phyloP scores from a whole-genome alignment of 2,329 filamentous ascomycete genomes.

The Phaeomoniella chlamydospora region DNA sequence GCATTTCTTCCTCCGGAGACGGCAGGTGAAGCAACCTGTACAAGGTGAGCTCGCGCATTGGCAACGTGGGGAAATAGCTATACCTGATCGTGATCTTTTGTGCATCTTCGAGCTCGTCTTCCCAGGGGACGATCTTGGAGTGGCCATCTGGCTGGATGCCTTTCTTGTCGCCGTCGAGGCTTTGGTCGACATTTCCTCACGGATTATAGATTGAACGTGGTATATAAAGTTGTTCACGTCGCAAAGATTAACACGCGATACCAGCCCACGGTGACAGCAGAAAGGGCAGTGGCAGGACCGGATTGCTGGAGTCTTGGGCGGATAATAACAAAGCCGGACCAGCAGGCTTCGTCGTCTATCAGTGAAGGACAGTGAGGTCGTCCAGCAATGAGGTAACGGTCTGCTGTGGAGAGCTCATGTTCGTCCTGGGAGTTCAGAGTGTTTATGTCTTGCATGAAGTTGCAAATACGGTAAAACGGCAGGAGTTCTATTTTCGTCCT shows the following conservation, averaged over 20 bases:
- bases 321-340: constrained; percentile 23
- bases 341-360: constrained; percentile 24
- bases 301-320: constrained; percentile 9
- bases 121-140: constrained; percentile 18
- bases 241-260: background rate
- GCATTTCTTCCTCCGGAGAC: constrained; percentile 55
- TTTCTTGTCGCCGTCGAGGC: background rate
- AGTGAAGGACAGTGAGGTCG: constrained; percentile 13
- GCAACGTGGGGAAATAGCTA: background rate
- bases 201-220: background rate
- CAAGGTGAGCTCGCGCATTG: constrained; percentile 4
- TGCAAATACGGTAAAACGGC: background rate
- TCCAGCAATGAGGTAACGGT: constrained; percentile 10
- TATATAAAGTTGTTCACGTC: background rate
- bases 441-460: constrained; percentile 1
- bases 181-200: constrained; percentile 3
- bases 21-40: constrained; percentile 52
- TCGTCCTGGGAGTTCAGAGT: background rate
- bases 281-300: constrained; percentile 7
- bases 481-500: background rate
- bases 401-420: constrained; percentile 7
- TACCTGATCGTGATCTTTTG: constrained; percentile 86
- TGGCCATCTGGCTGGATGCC: constrained; percentile 8
- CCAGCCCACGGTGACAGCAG: constrained; percentile 2
- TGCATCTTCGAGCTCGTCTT: constrained; percentile 64